phyloP scores from a whole-genome alignment of 495 filamentous ascomycete genomes.

The Talaromyces borbonicus region DNA sequence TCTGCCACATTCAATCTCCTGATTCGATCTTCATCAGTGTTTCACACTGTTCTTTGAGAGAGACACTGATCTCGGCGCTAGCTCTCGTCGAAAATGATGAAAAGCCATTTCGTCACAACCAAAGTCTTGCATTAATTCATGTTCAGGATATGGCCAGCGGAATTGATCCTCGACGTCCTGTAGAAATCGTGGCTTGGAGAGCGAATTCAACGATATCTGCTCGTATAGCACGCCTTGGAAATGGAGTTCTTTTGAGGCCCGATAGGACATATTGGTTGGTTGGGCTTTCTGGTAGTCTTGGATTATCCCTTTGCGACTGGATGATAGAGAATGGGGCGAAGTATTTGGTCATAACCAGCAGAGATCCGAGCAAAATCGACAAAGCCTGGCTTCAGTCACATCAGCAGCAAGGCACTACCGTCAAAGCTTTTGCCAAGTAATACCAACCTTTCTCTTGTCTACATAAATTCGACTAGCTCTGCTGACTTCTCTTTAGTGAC shows the following conservation, averaged over 20 bases:
- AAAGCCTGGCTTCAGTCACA: slow-evolving; percentile 35
- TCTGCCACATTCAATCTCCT: not conserved
- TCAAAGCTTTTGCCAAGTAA: slow-evolving; percentile 14
- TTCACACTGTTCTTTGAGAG: not conserved
- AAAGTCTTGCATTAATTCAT: not conserved
- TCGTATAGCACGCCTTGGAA: slow-evolving; percentile 7
- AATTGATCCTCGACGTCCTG: not conserved
- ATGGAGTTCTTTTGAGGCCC: slow-evolving; percentile 10
- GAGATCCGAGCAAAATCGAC: slow-evolving; percentile 37
- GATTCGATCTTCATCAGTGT: not conserved
- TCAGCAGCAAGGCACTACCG: slow-evolving; percentile 11
- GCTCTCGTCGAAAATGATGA: not conserved
- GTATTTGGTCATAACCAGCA: slow-evolving; percentile 46
- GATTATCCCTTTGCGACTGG: slow-evolving; percentile 47
- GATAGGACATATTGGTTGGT: slow-evolving; percentile 47
- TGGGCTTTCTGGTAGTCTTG: slow-evolving; percentile 48
- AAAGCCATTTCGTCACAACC: not conserved
- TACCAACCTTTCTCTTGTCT: not conserved
- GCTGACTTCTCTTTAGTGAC: not conserved
- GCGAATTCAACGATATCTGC: not conserved
- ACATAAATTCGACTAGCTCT: not conserved
- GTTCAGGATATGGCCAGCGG: not conserved
- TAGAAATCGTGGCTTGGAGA: not conserved
- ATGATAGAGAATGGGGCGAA: slow-evolving; percentile 45
- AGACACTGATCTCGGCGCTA: not conserved